Conservation (phyloP, 2,329 filamentous ascomycete species). For the Alternaria atra region DNA sequence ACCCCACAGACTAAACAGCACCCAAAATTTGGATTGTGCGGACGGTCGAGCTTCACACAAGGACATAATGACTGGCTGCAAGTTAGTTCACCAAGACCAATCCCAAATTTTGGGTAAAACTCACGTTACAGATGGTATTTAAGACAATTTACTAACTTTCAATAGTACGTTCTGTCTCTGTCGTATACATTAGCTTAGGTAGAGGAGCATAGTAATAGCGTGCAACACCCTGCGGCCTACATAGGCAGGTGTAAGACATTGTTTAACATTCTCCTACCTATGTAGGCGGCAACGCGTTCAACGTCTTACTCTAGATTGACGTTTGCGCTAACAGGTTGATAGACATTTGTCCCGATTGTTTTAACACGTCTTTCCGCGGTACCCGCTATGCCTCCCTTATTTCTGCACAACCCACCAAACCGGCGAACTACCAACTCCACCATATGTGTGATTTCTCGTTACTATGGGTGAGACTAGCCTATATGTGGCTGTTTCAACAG, state of each 20-base stretch:
- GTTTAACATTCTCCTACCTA: background rate
- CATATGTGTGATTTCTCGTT: constrained; percentile 25
- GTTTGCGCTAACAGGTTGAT: no score
- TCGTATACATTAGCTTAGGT: background rate
- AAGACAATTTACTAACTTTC: background rate
- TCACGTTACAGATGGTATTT: no score
- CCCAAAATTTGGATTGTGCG: constrained; percentile 18
- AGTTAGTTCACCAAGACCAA: constrained; percentile 18
- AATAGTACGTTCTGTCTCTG: background rate
- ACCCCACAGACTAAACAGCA: constrained; percentile 1
- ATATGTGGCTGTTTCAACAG: constrained; percentile 25
- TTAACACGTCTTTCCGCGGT: constrained; percentile 25
- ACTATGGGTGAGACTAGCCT: constrained; percentile 27
- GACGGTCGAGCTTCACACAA: constrained; percentile 13
- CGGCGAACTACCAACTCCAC: constrained; percentile 7
- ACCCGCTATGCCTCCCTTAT: constrained; percentile 25
- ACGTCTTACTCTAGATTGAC: background rate
- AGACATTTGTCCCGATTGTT: constrained; percentile 31
- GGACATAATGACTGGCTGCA: constrained; percentile 25
- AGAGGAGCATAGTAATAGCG: background rate
- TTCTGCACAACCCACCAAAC: constrained; percentile 16
- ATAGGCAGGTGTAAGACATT: background rate
- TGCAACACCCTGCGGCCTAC: background rate
- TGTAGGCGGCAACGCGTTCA: background rate
- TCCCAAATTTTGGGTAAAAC: constrained; percentile 16